Conservation (phyloP, 345 rosid genomes). For the Cardamine occulta region DNA sequence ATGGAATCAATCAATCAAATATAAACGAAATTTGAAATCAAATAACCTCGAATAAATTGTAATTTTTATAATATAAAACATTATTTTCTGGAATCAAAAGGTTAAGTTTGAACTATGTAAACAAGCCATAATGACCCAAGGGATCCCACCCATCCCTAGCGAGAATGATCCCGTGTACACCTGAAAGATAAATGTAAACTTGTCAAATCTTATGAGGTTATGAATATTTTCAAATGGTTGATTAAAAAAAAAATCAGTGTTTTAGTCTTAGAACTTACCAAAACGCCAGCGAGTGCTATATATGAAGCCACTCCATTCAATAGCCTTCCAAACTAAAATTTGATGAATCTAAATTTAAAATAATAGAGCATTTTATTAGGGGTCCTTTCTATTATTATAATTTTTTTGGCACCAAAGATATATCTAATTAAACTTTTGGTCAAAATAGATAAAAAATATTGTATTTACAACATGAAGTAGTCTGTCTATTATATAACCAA, state of each 20-base stretch:
- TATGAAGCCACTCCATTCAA: constrained; percentile 33
- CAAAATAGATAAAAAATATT: too few relatives aligned
- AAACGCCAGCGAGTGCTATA: constrained; percentile 32
- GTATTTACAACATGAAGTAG: too few relatives aligned
- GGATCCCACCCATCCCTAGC: constrained; percentile 73
- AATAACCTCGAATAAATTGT: neutral
- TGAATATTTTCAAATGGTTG: neutral
- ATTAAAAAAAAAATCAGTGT: neutral
- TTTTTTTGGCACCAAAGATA: too few relatives aligned
- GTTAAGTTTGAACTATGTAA: neutral
- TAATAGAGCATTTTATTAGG: neutral
- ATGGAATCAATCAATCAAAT: neutral
- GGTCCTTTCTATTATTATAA: too few relatives aligned
- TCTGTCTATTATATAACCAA: too few relatives aligned
- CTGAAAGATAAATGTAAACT: constrained; percentile 27
- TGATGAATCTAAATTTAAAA: neutral
- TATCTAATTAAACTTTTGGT: too few relatives aligned
- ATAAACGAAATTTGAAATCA: neutral
- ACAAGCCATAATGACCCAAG: constrained; percentile 64
- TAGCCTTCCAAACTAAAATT: constrained; percentile 50
- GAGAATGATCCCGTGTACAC: constrained; percentile 58
- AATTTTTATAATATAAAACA: neutral
- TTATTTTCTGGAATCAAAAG: neutral
- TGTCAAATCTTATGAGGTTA: neutral
- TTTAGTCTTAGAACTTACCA: constrained; percentile 13